A percentile compares a stretch with the other conserved stretches of the same genome.
These are phyloP conservation scores for Daedaleopsis sinensis DNA, from an alignment of 768 basidiomycete genomes.

Conservation along the genomic window DNA sequence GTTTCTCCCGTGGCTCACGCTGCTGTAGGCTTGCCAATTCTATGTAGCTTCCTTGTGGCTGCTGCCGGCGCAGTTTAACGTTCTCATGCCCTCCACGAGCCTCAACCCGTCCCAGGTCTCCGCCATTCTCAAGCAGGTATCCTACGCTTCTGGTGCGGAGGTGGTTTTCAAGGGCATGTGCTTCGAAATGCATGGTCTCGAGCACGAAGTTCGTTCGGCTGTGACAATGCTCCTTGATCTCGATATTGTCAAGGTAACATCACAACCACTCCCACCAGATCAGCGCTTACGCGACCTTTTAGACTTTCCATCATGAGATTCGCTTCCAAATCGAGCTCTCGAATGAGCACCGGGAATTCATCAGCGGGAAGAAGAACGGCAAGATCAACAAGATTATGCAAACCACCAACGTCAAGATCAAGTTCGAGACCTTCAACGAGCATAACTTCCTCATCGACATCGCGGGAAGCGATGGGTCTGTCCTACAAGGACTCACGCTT, in stretches of 20 bases:
- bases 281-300: not conserved
- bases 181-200: slow-evolving; percentile 95
- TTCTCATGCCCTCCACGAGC: slow-evolving; percentile 79
- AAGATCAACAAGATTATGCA: slow-evolving; percentile 99
- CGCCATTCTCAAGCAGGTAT: slow-evolving; percentile 83
- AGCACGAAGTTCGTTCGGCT: slow-evolving; percentile 87
- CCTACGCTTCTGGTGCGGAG: slow-evolving; percentile 86
- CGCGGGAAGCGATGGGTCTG: slow-evolving; percentile 80
- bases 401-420: slow-evolving; percentile 95
- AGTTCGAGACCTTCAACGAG: slow-evolving; percentile 98
- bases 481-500: slow-evolving; percentile 84
- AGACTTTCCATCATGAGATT: slow-evolving; percentile 97
- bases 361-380: slow-evolving; percentile 98
- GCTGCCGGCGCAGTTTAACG: slow-evolving; percentile 91
- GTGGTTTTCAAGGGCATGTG: slow-evolving; percentile 97
- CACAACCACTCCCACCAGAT: not conserved
- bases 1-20: slow-evolving; percentile 1
- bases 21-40: slow-evolving; percentile 82
- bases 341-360: slow-evolving; percentile 98
- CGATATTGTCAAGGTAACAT: slow-evolving; percentile 83
- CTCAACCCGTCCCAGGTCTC: slow-evolving; percentile 84
- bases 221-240: slow-evolving; percentile 87
- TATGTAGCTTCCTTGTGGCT: slow-evolving; percentile 99
- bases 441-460: slow-evolving; percentile 95
- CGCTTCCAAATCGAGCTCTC: slow-evolving; percentile 97